Evolutionary conservation across 441 rosid genomes (phyloP).

Genomic region (Hypseocharis bilobata): DNA sequence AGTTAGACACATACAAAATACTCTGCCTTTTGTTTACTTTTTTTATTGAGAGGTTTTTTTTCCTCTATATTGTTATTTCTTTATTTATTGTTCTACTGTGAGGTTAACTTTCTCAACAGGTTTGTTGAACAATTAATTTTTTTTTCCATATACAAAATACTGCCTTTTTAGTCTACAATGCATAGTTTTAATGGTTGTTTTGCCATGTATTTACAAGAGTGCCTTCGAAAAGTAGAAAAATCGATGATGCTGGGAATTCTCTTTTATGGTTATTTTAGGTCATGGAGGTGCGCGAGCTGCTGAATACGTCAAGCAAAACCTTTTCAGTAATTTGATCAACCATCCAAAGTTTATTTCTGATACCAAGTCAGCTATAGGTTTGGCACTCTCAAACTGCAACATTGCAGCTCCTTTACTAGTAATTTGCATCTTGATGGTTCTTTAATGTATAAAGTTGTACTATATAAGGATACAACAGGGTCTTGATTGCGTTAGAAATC

Average conservation of each 20-base stretch:
- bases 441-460: too few species aligned
- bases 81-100: too few species aligned
- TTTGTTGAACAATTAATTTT: too few species aligned
- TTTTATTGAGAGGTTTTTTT: too few species aligned
- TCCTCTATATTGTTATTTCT: too few species aligned
- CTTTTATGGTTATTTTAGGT: constrained; percentile 41
- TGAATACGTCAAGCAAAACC: constrained; percentile 86
- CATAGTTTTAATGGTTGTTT: not conserved
- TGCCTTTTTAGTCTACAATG: not conserved
- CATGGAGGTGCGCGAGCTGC: constrained; percentile 99
- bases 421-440: not conserved
- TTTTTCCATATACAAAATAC: too few species aligned
- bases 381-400: constrained; percentile 14
- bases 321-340: constrained; percentile 81
- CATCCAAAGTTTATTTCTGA: constrained; percentile 96
- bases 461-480: too few species aligned
- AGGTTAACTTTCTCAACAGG: too few species aligned
- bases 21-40: too few species aligned
- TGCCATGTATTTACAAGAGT: not conserved
- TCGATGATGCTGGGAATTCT: constrained; percentile 11
- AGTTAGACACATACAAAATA: too few species aligned
- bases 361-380: constrained; percentile 87
- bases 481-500: too few species aligned
- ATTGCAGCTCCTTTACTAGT: not conserved
- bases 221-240: not conserved